phyloP scores from a whole-genome alignment of 73 alveolate species.

The Paramecium octaurelia region DNA sequence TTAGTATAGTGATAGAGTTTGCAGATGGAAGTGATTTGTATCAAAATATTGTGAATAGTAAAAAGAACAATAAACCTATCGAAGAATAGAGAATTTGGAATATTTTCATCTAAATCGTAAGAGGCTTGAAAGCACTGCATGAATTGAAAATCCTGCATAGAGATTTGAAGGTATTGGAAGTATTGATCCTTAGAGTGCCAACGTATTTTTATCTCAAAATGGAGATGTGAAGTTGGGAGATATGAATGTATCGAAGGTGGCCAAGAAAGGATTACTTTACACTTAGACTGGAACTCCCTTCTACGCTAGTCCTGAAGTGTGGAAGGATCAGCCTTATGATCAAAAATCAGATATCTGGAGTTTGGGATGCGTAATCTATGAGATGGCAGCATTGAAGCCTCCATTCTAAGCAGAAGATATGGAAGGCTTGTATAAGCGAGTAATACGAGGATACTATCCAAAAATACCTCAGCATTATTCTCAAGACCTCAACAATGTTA shows the following conservation, averaged over 20 bases:
- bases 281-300: slow-evolving; percentile 83
- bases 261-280: slow-evolving; percentile 72
- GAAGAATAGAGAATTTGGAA: slow-evolving; percentile 79
- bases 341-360: slow-evolving; percentile 81
- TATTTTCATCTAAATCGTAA: slow-evolving; percentile 65
- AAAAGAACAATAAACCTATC: slow-evolving; percentile 44
- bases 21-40: slow-evolving; percentile 83
- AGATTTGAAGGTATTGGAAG: slow-evolving; percentile 65
- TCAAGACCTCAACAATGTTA: slow-evolving; percentile 71
- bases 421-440: slow-evolving; percentile 79
- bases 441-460: slow-evolving; percentile 77
- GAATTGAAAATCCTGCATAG: slow-evolving; percentile 67
- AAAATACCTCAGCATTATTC: slow-evolving; percentile 70
- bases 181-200: slow-evolving; percentile 69
- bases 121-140: slow-evolving; percentile 72
- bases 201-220: slow-evolving; percentile 75
- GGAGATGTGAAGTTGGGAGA: slow-evolving; percentile 82
- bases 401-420: slow-evolving; percentile 81
- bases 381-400: slow-evolving; percentile 74
- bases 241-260: slow-evolving; percentile 84
- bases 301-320: slow-evolving; percentile 60
- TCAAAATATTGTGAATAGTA: slow-evolving; percentile 63
- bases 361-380: slow-evolving; percentile 80
- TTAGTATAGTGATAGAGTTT: slow-evolving; percentile 84
- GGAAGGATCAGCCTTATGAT: slow-evolving; percentile 76